Base-by-base conservation (phyloP, 202 grass and related monocot genomes). In the Musa balbisiana region DNA sequence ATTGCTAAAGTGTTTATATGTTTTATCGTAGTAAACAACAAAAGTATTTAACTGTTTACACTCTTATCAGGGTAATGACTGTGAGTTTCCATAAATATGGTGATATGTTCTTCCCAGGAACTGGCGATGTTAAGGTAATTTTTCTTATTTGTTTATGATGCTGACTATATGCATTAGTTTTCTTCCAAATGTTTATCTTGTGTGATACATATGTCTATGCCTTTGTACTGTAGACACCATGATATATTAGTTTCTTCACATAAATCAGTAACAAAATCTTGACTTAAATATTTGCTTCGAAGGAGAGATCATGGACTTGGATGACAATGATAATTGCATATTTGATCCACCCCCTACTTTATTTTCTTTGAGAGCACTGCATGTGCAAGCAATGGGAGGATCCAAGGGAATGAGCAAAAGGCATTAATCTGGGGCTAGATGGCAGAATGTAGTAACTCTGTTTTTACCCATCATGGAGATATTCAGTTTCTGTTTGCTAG, bases 11-110 rank as follows among this genome's bases (percentile, higher is more conserved):
- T 55, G 52, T 52, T 70, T 74, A 54, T 24, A 22, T 81, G 67
- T 70, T 19, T 33, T 33, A 43, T 33, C 53, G 84, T 10, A 72
- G 25, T 26, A 62, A 9, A 78, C 67, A 21, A 29, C 81, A 77
- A 33, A 77, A 67, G 53, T 69, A 71, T 11, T 65, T 76, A 54
- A 76, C 26, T 51, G 62, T 23, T 74, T 55, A 29, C 53, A 29
- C 73, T 83, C 70, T 75, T 11, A 51, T 64, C 68, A 93, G 93
- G 90, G 94, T 98, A 74, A 93, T 98, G 94, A 97, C 94, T 56
- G 93, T 97, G 79, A 97, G 93, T 77, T 97, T 97, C 68, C 93
- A 97, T 73, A 97, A 93, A 79, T 97, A 85, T 75, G 93, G 93
- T 68, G 93, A 97, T 64, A 71, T 97, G 75, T 97, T 97, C 82